Base-by-base conservation (phyloP, 345 rosid genomes). In the Diplotaxis tenuifolia region DNA sequence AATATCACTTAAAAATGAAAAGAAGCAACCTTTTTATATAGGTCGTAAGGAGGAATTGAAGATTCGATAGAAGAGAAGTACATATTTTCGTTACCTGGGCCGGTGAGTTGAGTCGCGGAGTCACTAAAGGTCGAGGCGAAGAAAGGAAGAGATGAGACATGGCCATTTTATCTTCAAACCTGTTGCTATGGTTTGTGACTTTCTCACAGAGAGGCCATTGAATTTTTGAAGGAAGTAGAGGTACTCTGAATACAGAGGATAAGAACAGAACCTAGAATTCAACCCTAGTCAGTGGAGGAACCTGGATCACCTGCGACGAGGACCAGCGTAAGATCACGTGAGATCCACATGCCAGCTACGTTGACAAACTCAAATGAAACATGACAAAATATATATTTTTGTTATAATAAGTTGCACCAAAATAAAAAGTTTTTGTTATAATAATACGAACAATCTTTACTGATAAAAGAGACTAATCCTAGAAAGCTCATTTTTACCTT, bases 91-190 rank as follows among this genome's bases (percentile, higher is more conserved):
- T 58, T 72, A 72, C 75, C 75, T 52, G 68, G 40, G 61, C 53
- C 3, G 68, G 68, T 62, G 74, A 52, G 52, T 62, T 60, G 18
- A 69, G 65, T 54, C 50, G 79, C 27, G 3, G 67, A 53, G 79
- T 7, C 63, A 62, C 2, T 53, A 52, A 53, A 40, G 58, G 65
- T 20, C 4, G 70, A 29, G 75, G 58, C 0, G 79, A 69, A 75
- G 79, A 62, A 55, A 69, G 59, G 20, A 69, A 69, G 75, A 75
- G 70, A 69, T 62, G 70, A 29, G 70, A 75, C 40, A 69, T 69
- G 0, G 74, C 42, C 79, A 69, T 69, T 23, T 4, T 60, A 15
- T 15, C n/a, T n/a, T 14, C 16, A 64, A 25, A 1, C n/a, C 10
- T 47, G 53, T 65, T 27, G 49, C n/a, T 65, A 40, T n/a, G 65